These are phyloP conservation scores for Candida loeiensis DNA, from an alignment of 805 yeast species.

Conservation along the genomic window DNA sequence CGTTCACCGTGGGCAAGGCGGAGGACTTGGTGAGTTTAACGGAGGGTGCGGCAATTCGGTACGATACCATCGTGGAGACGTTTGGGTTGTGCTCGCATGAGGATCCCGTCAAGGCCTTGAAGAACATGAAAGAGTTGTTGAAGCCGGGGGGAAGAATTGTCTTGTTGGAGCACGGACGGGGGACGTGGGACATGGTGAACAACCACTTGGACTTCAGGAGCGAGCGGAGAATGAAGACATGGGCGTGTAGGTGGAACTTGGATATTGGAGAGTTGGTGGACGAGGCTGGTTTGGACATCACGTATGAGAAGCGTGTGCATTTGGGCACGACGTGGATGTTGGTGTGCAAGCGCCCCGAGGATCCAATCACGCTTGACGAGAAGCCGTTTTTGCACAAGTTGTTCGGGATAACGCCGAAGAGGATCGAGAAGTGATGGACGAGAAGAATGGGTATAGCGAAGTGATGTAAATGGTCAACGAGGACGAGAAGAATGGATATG, in stretches of 20 bases:
- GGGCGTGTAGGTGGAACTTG: constrained; percentile 98
- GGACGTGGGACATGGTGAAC: constrained; percentile 74
- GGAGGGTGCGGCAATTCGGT: constrained; percentile 45
- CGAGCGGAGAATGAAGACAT: constrained; percentile 73
- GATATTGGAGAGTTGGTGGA: constrained; percentile 87
- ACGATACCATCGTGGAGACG: constrained; percentile 90
- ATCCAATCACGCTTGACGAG: constrained; percentile 45
- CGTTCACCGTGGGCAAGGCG: constrained; percentile 87
- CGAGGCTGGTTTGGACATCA: constrained; percentile 78
- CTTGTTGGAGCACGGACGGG: constrained; percentile 89
- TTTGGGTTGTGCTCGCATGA: constrained; percentile 96
- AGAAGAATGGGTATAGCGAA: too few relatives aligned
- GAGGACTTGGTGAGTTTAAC: constrained; percentile 71
- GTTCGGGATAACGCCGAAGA: constrained; percentile 34
- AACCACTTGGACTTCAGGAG: constrained; percentile 78
- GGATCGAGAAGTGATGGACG: constrained; percentile 18
- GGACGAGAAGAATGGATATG: too few relatives aligned
- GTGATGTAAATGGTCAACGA: too few relatives aligned
- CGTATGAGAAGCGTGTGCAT: constrained; percentile 76
- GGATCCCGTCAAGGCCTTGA: constrained; percentile 80
- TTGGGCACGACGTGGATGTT: constrained; percentile 91
- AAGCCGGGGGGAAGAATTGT: constrained; percentile 90
- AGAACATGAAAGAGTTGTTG: constrained; percentile 66
- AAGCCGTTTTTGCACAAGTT: constrained; percentile 41
- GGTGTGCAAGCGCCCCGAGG: constrained; percentile 72